Evolutionary conservation across 208 protist genomes (phyloP).

Genomic region (Novymonas esmeraldas): DNA sequence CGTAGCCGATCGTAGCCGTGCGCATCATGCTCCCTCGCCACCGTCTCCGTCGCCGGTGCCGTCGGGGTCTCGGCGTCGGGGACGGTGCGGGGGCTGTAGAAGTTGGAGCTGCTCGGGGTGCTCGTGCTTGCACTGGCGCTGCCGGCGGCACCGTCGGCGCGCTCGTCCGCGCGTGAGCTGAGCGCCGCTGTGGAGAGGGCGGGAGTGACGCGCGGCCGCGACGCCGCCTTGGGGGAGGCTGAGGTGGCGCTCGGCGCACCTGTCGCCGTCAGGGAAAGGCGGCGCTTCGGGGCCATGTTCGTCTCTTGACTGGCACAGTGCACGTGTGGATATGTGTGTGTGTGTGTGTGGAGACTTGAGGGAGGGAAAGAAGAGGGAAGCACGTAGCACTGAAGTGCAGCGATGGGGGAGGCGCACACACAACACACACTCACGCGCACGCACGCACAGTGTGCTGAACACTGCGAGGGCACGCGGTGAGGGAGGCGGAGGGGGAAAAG

Average conservation of each 20-base stretch:
- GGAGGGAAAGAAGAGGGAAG: not conserved
- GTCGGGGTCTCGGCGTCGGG: constrained; percentile 5
- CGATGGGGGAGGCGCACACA: too few species aligned
- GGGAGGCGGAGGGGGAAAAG: too few species aligned
- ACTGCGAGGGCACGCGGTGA: too few species aligned
- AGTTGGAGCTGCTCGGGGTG: constrained; percentile 5
- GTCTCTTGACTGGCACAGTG: not conserved
- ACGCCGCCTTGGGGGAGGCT: constrained; percentile 1
- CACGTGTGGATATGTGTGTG: not conserved
- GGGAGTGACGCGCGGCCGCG: constrained; percentile 4
- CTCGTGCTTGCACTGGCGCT: constrained; percentile 19
- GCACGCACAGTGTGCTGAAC: too few species aligned
- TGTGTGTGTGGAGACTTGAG: not conserved
- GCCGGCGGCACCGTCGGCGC: constrained; percentile 13
- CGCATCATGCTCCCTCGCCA: constrained; percentile 9
- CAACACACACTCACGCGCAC: too few species aligned
- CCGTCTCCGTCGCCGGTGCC: not conserved
- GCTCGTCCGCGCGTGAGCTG: constrained; percentile 3
- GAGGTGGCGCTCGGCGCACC: not conserved
- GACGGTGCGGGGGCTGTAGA: constrained; percentile 9
- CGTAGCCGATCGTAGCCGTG: constrained; percentile 46
- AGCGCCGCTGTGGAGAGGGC: not conserved
- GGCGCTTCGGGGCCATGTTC: constrained; percentile 69
- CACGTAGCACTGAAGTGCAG: too few species aligned
- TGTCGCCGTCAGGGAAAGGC: constrained; percentile 11